Conservation (phyloP, 1,139 yeast species). For the Meyerozyma guilliermondii region DNA sequence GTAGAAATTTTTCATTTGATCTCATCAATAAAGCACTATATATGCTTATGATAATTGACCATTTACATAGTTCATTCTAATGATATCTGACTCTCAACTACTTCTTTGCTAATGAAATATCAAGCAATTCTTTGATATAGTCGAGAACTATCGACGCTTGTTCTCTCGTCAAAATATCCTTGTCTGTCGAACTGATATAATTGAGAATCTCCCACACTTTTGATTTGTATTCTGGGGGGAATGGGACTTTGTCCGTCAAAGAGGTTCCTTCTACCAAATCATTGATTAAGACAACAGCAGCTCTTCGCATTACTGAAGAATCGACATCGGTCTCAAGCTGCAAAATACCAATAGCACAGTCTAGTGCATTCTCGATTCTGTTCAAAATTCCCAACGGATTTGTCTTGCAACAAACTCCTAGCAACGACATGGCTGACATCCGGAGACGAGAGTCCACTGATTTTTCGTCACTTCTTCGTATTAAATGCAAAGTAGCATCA, state of each 20-base stretch:
- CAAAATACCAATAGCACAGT: constrained; percentile 72
- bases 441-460: constrained; percentile 56
- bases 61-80: too few species aligned
- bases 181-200: constrained; percentile 45
- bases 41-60: too few species aligned
- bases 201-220: constrained; percentile 37
- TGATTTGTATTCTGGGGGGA: constrained; percentile 44
- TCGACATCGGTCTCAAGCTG: constrained; percentile 47
- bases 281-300: constrained; percentile 66
- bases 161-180: constrained; percentile 55
- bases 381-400: constrained; percentile 52
- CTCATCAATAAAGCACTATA: too few species aligned
- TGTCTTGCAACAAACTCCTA: constrained; percentile 62
- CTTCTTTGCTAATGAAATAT: constrained; percentile 9
- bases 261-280: constrained; percentile 53
- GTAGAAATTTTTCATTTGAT: too few species aligned
- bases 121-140: constrained; percentile 35
- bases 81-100: background rate
- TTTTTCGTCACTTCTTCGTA: constrained; percentile 24
- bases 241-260: constrained; percentile 36
- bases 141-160: constrained; percentile 46
- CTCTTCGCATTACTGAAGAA: constrained; percentile 58
- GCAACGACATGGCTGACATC: constrained; percentile 80
- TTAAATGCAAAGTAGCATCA: constrained; percentile 30
- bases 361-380: constrained; percentile 54